Percentiles rank a stretch among this genome's conserved stretches.
Conservation (phyloP, 148 eudicot species). For the Fagopyrum homotropicum region DNA sequence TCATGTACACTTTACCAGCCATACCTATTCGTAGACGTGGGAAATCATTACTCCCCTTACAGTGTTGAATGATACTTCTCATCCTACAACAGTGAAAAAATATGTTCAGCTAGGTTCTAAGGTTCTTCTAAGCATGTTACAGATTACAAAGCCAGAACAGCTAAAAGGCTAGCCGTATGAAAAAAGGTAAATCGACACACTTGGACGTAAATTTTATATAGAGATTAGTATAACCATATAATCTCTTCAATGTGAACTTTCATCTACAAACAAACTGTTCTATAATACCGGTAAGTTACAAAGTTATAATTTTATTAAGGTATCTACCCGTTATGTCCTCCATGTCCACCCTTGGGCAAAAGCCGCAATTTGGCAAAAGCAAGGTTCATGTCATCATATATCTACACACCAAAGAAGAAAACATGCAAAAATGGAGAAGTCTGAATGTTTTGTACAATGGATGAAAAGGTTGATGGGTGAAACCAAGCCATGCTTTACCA, state of each 20-base stretch:
- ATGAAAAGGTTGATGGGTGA: not conserved
- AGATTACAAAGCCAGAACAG: too few relatives aligned
- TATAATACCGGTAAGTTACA: too few relatives aligned
- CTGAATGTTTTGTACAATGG: not conserved
- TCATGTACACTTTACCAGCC: not conserved
- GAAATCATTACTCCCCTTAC: constrained; percentile 81
- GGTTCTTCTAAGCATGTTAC: too few relatives aligned
- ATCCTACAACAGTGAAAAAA: constrained; percentile 41
- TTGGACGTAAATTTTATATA: too few relatives aligned
- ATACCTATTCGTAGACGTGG: constrained; percentile 91
- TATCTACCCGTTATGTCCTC: constrained; percentile 94
- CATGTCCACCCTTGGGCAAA: constrained; percentile 98
- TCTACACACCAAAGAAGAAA: constrained; percentile 31
- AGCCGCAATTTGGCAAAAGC: constrained; percentile 84
- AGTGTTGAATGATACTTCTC: constrained; percentile 77
- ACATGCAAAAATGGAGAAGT: not conserved
- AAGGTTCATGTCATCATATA: constrained; percentile 87
- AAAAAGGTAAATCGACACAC: too few relatives aligned
- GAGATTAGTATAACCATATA: too few relatives aligned
- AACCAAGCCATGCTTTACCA: constrained; percentile 42
- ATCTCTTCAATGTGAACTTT: too few relatives aligned
- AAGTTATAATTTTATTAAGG: too few relatives aligned
- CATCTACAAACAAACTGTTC: too few relatives aligned
- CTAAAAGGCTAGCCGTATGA: too few relatives aligned
- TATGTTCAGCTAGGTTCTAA: not conserved